These are phyloP conservation scores for Citrus inodora DNA, from an alignment of 345 rosid genomes.

Conservation along the genomic window DNA sequence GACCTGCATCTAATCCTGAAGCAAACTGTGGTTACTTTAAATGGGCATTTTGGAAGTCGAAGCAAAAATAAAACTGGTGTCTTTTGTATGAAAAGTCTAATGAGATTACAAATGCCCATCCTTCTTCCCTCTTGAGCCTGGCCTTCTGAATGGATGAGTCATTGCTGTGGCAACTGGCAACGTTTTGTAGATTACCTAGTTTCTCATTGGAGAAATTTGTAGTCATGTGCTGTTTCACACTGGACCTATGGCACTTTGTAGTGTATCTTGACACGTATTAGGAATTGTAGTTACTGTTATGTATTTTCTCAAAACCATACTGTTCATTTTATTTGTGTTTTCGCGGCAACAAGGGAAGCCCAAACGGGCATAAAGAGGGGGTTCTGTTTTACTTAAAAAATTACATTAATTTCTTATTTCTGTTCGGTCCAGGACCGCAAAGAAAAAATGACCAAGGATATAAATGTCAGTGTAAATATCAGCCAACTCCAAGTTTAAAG, in stretches of 20 bases:
- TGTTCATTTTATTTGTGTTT: background rate
- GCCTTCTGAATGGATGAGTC: background rate
- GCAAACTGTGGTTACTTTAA: constrained; percentile 89
- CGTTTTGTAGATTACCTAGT: background rate
- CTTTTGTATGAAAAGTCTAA: background rate
- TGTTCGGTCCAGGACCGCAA: too few relatives aligned
- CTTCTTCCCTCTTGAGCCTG: background rate
- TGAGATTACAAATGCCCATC: background rate
- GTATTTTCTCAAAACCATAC: too few relatives aligned
- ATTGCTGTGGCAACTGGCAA: background rate
- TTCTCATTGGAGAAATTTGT: background rate
- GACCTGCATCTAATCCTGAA: constrained; percentile 86
- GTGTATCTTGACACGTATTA: background rate
- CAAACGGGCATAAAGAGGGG: too few relatives aligned
- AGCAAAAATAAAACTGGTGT: constrained; percentile 11
- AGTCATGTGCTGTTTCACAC: background rate
- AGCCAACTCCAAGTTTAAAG: too few relatives aligned
- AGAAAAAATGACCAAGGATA: too few relatives aligned
- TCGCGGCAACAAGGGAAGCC: background rate
- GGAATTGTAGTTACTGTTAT: background rate
- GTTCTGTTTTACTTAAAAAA: too few relatives aligned
- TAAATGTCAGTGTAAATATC: too few relatives aligned
- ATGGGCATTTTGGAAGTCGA: constrained; percentile 69
- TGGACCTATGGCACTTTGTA: background rate
- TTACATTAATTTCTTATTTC: too few relatives aligned